Evolutionary conservation across 108 stramenopile species (phyloP), one percentile per base, ranked within the genome.

Genomic region (Cylindrotheca closterium): DNA sequence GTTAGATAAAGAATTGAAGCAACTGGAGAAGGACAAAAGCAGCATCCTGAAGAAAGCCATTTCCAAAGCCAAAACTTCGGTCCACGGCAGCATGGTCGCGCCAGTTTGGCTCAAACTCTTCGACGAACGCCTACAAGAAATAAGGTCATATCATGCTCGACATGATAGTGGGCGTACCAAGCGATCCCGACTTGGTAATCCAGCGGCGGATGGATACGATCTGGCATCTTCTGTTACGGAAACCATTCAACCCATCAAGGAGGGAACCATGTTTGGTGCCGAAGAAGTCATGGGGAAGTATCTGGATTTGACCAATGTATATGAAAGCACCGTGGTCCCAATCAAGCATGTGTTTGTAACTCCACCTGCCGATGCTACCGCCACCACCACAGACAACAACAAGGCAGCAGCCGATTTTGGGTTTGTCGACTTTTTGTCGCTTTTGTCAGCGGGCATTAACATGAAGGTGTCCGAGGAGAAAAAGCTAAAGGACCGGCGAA

Each of bases 201-300:
- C 88, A 17, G 47, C 70, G 4, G 85, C 86, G 30, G 89, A 94
- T 77, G 93, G 93, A 34, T 94, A 87, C 52, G 93, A 94, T 68
- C 65, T 91, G 48, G 78, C 81, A 0, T 83, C 85, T 7, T 50
- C 77, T 18, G 31, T 89, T 18, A 30, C 58, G 18, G 70, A 68
- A 45, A 71, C 66, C 33, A 64, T 83, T n/a, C 51, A 63, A 24
- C 62, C 63, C n/a, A 63, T 86, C 37, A 56, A 61, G 18, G 71
- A 75, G 1, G 84, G 82, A 10, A 74, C 77, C 22, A 46, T 82
- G 28, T 89, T 72, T 66, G 56, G 76, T 10, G 49, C 82, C 5
- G 85, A 94, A 61, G 87, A 94, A 83, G 75, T 88, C 51, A 72
- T 88, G 78, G 89, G 93, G 15, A 83, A 86, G 58, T 89, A 91